Evolutionary conservation across 2,329 filamentous ascomycete species (phyloP).

Genomic region (Exophiala oligosperma): DNA sequence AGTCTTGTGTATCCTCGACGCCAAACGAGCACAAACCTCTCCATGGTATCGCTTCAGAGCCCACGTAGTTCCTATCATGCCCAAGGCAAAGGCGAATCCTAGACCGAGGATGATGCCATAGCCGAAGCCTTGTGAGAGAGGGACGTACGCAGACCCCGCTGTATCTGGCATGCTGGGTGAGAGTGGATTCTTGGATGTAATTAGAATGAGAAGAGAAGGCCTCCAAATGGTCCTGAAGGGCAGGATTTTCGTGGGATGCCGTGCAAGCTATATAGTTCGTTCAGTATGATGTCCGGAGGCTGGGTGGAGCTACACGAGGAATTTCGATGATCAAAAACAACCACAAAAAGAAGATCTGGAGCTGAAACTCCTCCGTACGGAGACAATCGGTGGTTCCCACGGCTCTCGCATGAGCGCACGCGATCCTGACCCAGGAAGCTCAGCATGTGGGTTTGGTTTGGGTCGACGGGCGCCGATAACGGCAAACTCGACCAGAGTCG

Average conservation of each 20-base stretch:
- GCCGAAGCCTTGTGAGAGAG: slow-evolving; percentile 55
- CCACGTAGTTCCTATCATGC: slow-evolving; percentile 73
- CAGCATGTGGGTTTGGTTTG: too few species aligned
- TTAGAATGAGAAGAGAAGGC: too few species aligned
- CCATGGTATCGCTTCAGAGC: slow-evolving; percentile 68
- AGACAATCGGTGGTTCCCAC: neutral
- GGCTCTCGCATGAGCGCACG: neutral
- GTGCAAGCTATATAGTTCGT: neutral
- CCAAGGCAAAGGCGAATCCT: slow-evolving; percentile 71
- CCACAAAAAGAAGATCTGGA: neutral
- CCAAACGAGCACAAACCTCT: slow-evolving; percentile 41
- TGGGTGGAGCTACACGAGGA: neutral
- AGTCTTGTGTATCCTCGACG: neutral
- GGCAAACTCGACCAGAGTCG: neutral
- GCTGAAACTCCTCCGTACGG: neutral
- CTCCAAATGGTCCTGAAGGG: too few species aligned
- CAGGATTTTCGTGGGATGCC: neutral
- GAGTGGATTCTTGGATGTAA: too few species aligned
- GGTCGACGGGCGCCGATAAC: neutral
- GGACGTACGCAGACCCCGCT: slow-evolving; percentile 16
- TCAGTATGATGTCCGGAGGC: neutral
- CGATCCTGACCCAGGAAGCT: neutral
- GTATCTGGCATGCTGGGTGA: slow-evolving; percentile 15
- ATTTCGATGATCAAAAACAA: neutral
- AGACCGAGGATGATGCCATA: slow-evolving; percentile 77